A percentile compares a stretch with the other conserved stretches of the same genome.
phyloP scores from a whole-genome alignment of 345 rosid species.

The Anacardium occidentale region DNA sequence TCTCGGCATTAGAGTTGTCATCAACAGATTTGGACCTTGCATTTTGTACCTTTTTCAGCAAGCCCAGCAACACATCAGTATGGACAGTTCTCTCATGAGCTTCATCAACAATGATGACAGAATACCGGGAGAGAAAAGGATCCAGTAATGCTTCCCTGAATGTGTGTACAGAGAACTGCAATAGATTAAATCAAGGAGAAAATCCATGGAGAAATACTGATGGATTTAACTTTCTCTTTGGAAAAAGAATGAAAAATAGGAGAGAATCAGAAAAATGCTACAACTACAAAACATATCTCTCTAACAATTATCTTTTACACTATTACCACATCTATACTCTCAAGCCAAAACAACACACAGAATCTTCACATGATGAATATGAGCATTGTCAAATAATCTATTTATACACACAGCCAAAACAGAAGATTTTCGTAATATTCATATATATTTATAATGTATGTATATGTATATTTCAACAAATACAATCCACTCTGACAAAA shows the following conservation, averaged over 20 bases:
- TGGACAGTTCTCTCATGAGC: constrained; percentile 96
- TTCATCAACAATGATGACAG: constrained; percentile 83
- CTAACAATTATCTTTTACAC: not conserved
- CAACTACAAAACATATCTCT: not conserved
- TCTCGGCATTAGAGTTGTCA: constrained; percentile 23
- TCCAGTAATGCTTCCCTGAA: constrained; percentile 86
- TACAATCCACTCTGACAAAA: not conserved
- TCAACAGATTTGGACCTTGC: constrained; percentile 49
- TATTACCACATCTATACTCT: not conserved
- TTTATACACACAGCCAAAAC: not conserved
- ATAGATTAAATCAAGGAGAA: constrained; percentile 20
- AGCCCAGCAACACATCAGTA: constrained; percentile 85
- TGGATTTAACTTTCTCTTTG: not conserved
- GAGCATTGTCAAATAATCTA: not conserved
- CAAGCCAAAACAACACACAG: not conserved
- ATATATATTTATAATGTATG: too few relatives aligned
- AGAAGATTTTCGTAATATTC: too few relatives aligned
- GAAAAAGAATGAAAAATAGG: not conserved
- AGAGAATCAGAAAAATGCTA: not conserved
- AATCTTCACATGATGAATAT: not conserved
- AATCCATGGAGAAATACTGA: constrained; percentile 2
- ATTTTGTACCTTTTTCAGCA: constrained; percentile 70
- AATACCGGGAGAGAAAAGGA: constrained; percentile 78
- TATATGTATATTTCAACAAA: not conserved
- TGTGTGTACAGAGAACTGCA: constrained; percentile 2